Percentiles rank a stretch among this genome's conserved stretches.
phyloP scores from a whole-genome alignment of 805 yeast genomes.

The Tetrapisispora iriomotensis region DNA sequence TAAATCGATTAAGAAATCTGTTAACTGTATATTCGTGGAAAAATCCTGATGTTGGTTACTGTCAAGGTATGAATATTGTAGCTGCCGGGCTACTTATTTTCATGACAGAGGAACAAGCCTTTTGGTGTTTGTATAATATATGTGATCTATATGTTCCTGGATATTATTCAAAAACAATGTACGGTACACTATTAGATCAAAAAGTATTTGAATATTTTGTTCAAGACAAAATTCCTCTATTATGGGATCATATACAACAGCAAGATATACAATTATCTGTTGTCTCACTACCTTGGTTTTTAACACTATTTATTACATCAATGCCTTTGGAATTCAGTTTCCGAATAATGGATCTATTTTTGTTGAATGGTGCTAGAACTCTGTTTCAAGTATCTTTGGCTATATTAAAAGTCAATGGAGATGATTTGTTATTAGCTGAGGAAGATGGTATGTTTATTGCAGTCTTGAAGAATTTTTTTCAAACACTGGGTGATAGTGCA shows the following conservation, averaged over 20 bases:
- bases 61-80: slow-evolving; percentile 97
- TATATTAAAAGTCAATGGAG: slow-evolving; percentile 80
- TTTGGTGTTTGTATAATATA: slow-evolving; percentile 75
- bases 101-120: slow-evolving; percentile 96
- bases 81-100: slow-evolving; percentile 68
- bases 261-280: slow-evolving; percentile 87
- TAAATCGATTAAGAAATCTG: slow-evolving; percentile 73
- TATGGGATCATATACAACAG: slow-evolving; percentile 71
- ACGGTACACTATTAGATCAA: slow-evolving; percentile 91
- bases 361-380: slow-evolving; percentile 80
- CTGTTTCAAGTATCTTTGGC: slow-evolving; percentile 92
- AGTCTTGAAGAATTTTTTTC: slow-evolving; percentile 73
- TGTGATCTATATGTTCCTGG: slow-evolving; percentile 90
- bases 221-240: slow-evolving; percentile 76
- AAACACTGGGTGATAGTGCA: slow-evolving; percentile 65
- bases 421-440: slow-evolving; percentile 60
- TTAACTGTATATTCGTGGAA: slow-evolving; percentile 94
- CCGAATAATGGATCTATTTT: slow-evolving; percentile 81
- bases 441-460: slow-evolving; percentile 92
- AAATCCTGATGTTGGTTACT: slow-evolving; percentile 93
- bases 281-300: slow-evolving; percentile 92
- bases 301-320: slow-evolving; percentile 78
- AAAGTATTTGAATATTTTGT: slow-evolving; percentile 86
- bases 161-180: slow-evolving; percentile 93
- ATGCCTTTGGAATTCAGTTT: slow-evolving; percentile 94